Evolutionary conservation across 1,139 yeast genomes (phyloP), one percentile per base, ranked within the genome.

Genomic region (Kodamaea sp.): DNA sequence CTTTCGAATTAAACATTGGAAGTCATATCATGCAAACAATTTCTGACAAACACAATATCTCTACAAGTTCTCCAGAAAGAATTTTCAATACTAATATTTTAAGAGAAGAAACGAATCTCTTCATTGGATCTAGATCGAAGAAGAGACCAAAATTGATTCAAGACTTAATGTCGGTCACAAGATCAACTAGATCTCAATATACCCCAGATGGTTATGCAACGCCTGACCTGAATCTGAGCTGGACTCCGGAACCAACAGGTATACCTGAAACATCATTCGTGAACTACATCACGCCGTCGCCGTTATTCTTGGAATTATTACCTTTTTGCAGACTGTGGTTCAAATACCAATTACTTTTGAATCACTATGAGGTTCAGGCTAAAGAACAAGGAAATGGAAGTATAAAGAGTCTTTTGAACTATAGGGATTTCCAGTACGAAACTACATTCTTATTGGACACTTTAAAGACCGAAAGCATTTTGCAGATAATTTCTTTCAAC

Each of bases 1-100:
- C 63, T 8, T 66, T 54, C 43, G 81, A 76, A 39, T 35, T 56
- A 15, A 57, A 67, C 45, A 45, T 69, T 8, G 73, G 74, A 0
- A 27, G 38, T 3, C 44, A 47, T 22, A 26, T 66, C 21, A 23
- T 11, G 14, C 20, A 14, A 4, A 13, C 16, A n/a, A 10, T 32
- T 3, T 13, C n/a, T 11, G n/a, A 32, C 5, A 8, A 15, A 2
- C 25, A 21, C 18, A 10, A 31, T n/a, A 15, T 25, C 11, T 20
- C 27, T 12, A 10, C 31, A 20, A 14, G 14, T 19, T 7, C 28
- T 7, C 27, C 33, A 15, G 5, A 18, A 6, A 22, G n/a, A 9
- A 23, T 22, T 10, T 31, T 24, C 18, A 18, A 43, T 2, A 36
- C 35, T 15, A 51, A 48, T 28, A 26, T 39, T 6, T 26, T 50